Evolutionary conservation across 345 rosid genomes (phyloP).

Genomic region (Lepidium aucheri): DNA sequence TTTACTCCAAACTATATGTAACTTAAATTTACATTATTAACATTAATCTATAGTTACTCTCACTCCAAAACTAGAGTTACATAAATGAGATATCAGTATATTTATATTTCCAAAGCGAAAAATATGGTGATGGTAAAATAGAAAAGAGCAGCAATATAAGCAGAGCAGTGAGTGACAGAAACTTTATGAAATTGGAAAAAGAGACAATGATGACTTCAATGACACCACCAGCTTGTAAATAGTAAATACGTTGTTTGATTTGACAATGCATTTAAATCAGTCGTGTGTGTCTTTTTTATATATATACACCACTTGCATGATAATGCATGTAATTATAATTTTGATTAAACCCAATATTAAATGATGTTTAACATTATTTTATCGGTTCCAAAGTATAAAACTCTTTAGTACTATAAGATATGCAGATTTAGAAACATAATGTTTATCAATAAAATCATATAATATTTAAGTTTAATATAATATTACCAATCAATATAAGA

Average conservation of each 20-base stretch:
- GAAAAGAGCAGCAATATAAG: slow-evolving; percentile 7
- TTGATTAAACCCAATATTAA: no score
- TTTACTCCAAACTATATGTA: no score
- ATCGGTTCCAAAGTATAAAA: no score
- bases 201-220: slow-evolving; percentile 29
- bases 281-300: slow-evolving; percentile 3
- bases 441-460: no score
- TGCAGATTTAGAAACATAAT: no score
- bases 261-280: slow-evolving; percentile 20
- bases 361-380: no score
- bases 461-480: no score
- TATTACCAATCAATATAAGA: no score
- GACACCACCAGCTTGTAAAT: slow-evolving; percentile 23
- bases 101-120: background rate
- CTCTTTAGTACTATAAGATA: no score
- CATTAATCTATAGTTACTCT: no score
- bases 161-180: slow-evolving; percentile 26
- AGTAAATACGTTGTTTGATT: slow-evolving; percentile 24
- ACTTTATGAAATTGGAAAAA: slow-evolving; percentile 23
- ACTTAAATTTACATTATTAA: no score
- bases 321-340: no score
- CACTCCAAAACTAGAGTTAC: background rate
- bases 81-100: background rate
- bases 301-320: background rate
- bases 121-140: slow-evolving; percentile 2